Evolutionary conservation across 768 basidiomycete genomes (phyloP), one percentile per base, ranked within the genome.

Genomic region (Boletus subcaerulescens): DNA sequence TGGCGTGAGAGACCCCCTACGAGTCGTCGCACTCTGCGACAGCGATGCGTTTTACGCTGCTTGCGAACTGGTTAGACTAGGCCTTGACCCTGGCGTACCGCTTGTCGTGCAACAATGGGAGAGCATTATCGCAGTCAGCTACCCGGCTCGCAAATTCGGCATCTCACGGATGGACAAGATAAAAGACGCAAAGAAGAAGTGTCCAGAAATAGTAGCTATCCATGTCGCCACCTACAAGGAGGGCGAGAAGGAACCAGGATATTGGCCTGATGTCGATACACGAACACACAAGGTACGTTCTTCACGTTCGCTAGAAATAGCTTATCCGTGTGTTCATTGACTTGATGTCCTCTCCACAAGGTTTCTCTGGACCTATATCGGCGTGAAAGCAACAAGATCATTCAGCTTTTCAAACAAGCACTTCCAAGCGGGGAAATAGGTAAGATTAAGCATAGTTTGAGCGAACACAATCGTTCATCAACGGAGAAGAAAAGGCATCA

Each of bases 181-280:
- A 55, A 80, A 85, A 65, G 91, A 95, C 44, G 92, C 96, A 8
- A 79, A 85, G 73, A 85, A 89, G 70, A 82, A 84, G 59, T 98
- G 95, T 68, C 95, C 96, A 0, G 74, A 92, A 47, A 74, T 98
- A 9, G 76, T 83, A 33, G 83, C 92, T 4, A 88, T 97, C 8
- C 96, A 99, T 74, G 93, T 96, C 15, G 94, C 95, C 17, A 98
- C 97, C 12, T 98, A 93, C 73, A 89, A 81, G 64, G 90, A 93
- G 60, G 93, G 93, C 6, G 90, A 90, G 50, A 74, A 74, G 45
- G 88, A 95, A 69, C 92, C 96, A 17, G 87, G 87, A 1, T 97
- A 98, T 69, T 92, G 91, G 87, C 84, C 89, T n/a, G 80, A 94
- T 59, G 84, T 94, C 13, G 87, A 96, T 68, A 86, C 88, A 1